Evolutionary conservation across 1,139 yeast genomes (phyloP).

Genomic region (Yamadazyma atmosphaerica): DNA sequence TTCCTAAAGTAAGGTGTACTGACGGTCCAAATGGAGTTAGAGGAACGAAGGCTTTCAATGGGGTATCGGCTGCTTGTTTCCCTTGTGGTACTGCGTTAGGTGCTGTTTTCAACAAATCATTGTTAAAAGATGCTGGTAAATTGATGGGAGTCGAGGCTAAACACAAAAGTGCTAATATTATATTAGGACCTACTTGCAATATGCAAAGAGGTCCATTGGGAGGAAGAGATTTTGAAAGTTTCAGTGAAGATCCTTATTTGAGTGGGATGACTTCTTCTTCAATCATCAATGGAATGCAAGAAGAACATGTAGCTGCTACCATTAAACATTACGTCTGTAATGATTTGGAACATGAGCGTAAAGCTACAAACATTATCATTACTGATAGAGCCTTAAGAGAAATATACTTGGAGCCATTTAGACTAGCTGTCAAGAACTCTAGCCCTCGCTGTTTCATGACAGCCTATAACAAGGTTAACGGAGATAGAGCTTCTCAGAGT

Average conservation of each 20-base stretch:
- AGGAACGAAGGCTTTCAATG: conserved; percentile 32
- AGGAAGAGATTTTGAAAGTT: conserved; percentile 37
- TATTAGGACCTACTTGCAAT: conserved; percentile 38
- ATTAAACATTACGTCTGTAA: conserved; percentile 62
- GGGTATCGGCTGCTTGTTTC: conserved; percentile 34
- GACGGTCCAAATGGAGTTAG: conserved; percentile 40
- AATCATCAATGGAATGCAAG: conserved; percentile 32
- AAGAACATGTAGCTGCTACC: conserved; percentile 48
- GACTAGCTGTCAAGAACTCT: conserved; percentile 51
- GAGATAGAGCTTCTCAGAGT: conserved; percentile 53
- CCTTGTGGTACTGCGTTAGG: conserved; percentile 40
- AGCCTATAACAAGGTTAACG: conserved; percentile 59
- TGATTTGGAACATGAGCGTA: conserved; percentile 59
- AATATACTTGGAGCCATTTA: conserved; percentile 61
- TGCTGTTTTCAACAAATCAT: conserved; percentile 40
- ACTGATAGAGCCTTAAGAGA: conserved; percentile 63
- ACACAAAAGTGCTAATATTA: conserved; percentile 31
- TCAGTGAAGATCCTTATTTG: conserved; percentile 35
- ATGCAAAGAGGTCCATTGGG: conserved; percentile 37
- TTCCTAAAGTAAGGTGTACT: conserved; percentile 30
- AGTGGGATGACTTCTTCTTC: conserved; percentile 30
- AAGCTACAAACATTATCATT: conserved; percentile 46
- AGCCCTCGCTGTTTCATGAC: conserved; percentile 50
- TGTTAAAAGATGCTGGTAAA: conserved; percentile 27
- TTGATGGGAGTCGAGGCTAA: conserved; percentile 35